phyloP scores from a whole-genome alignment of 805 yeast species.

The Candida maris region DNA sequence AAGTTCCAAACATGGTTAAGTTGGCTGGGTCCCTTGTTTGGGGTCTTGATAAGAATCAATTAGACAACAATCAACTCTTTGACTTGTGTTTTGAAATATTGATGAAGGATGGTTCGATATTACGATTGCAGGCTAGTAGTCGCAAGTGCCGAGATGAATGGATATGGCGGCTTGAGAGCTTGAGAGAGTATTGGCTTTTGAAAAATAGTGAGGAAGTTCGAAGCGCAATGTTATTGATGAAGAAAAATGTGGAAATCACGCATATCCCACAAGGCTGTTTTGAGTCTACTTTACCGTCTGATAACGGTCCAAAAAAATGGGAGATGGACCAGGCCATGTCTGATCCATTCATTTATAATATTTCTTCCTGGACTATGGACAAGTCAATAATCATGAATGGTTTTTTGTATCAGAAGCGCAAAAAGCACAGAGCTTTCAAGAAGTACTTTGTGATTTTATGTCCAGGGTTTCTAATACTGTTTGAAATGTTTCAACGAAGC shows the following conservation, averaged over 20 bases:
- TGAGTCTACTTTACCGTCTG: constrained; percentile 51
- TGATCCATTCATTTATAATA: constrained; percentile 50
- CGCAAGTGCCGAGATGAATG: constrained; percentile 54
- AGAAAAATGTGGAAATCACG: constrained; percentile 43
- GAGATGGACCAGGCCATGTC: constrained; percentile 50
- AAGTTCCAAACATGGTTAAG: constrained; percentile 25
- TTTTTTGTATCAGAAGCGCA: constrained; percentile 60
- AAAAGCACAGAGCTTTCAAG: constrained; percentile 63
- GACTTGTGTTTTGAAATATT: constrained; percentile 54
- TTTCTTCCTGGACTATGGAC: constrained; percentile 55
- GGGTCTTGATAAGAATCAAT: constrained; percentile 17
- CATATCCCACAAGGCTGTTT: constrained; percentile 47
- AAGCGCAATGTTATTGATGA: constrained; percentile 35
- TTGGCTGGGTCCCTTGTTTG: constrained; percentile 31
- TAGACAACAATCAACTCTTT: constrained; percentile 24
- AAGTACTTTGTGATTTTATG: constrained; percentile 60
- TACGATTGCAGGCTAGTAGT: constrained; percentile 57
- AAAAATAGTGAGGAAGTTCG: constrained; percentile 40
- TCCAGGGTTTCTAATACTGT: constrained; percentile 67
- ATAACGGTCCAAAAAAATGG: constrained; percentile 40
- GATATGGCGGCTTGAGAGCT: constrained; percentile 48
- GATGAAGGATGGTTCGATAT: constrained; percentile 40
- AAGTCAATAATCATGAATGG: constrained; percentile 65
- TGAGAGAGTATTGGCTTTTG: constrained; percentile 57
- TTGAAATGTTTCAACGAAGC: constrained; percentile 46